Base-by-base conservation (phyloP, 2,329 filamentous ascomycete genomes). In the Neocucurbitaria cava region DNA sequence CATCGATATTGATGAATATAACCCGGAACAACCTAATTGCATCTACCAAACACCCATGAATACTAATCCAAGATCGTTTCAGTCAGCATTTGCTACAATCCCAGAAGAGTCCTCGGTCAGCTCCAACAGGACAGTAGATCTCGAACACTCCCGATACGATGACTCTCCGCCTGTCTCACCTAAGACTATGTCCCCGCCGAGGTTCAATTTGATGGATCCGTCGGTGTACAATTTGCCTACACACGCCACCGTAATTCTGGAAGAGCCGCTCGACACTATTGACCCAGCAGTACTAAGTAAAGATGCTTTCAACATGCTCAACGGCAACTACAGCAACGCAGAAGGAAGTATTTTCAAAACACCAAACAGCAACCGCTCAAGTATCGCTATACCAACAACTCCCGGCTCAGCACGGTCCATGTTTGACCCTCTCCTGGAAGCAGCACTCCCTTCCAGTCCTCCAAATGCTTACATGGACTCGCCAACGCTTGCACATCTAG, bases 141-240 rank as follows among this genome's bases (percentile, higher is more conserved):
- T 54, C 10, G 54, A 61, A 20, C 43, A 20, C 20, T 31, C 41
- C 18, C 49, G 41, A n/a, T 56, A 62, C n/a, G 43, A 59, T 9
- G 68, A 66, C 20, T 75, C 75, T 11, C 75, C 76, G 1, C 71
- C 76, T 6, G 73, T 72, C 48, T 78, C 76, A 7, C 77, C 76
- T 1, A 77, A 77, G 54, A 73, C 71, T 0, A 52, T 68, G 10
- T 68, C 59, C 11, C 56, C 65, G 1, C 61, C 61, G 10, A 54
- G 56, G 15, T 64, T 66, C 23, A 52, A 31, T 1, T 44, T 61
- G 10, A 49, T 49, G n/a, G 49, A 57, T 31, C 47, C 18, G 33
- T 57, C 50, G 36, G 58, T 61, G 2, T 65, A 56, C 24, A 59
- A 54, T 43, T 23, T 72, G 5, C 69, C 68, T 3, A 68, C 69